phyloP scores from a whole-genome alignment of 805 yeast species.

The Ogataea methanolica region DNA sequence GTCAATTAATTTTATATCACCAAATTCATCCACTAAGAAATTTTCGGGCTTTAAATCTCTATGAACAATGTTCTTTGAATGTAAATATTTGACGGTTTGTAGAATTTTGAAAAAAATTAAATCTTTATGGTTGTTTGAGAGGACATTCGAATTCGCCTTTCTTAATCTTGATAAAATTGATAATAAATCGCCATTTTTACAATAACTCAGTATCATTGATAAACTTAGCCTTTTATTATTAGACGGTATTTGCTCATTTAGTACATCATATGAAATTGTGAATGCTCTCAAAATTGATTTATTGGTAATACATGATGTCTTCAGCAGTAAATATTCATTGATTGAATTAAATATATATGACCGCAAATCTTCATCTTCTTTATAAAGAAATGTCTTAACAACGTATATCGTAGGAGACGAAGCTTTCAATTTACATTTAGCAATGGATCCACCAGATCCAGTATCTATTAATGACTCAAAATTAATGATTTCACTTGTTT shows the following conservation, averaged over 20 bases:
- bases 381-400: conserved; percentile 9
- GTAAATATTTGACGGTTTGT: conserved; percentile 41
- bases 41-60: conserved; percentile 55
- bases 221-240: conserved; percentile 7
- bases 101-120: conserved; percentile 49
- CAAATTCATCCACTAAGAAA: conserved; percentile 40
- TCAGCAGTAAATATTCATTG: conserved; percentile 27
- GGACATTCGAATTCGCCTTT: conserved; percentile 27
- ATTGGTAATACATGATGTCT: conserved; percentile 4
- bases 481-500: conserved; percentile 4
- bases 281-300: conserved; percentile 10
- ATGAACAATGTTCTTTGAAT: conserved; percentile 39
- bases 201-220: conserved; percentile 39
- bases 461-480: conserved; percentile 20
- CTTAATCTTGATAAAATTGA: conserved; percentile 38
- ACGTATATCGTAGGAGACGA: conserved; percentile 7
- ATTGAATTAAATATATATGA: conserved; percentile 15
- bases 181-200: conserved; percentile 44
- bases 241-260: neutral
- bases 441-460: conserved; percentile 30
- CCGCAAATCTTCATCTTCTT: conserved; percentile 1
- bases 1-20: conserved; percentile 43
- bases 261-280: conserved; percentile 8
- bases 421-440: conserved; percentile 13
- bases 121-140: conserved; percentile 35